Evolutionary conservation across 73 alveolate species (phyloP), one percentile per base, ranked within the genome.

Genomic region (Paramecium caudatum): DNA sequence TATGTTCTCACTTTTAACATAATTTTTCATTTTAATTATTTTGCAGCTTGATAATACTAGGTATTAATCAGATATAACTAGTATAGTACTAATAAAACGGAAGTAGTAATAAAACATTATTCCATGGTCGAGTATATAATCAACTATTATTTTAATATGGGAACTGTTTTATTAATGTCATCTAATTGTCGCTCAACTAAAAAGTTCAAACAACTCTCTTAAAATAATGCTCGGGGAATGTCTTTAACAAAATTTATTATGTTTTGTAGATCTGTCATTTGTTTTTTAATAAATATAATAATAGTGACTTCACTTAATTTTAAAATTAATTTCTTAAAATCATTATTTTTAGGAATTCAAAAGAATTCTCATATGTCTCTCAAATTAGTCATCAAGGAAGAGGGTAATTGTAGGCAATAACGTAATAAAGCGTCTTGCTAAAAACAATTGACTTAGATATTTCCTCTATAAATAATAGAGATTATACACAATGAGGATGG

Each of bases 331-430:
- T n/a, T n/a, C n/a, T n/a, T n/a, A n/a, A n/a, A n/a, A n/a, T n/a
- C n/a, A n/a, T n/a, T n/a, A n/a, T n/a, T n/a, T n/a, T n/a, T n/a
- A n/a, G n/a, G n/a, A n/a, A n/a, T n/a, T n/a, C n/a, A n/a, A n/a
- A n/a, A 65, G 27, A 5, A 65, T 65, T 65, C 83, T 65, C 6
- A 33, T 43, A 65, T 65, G 47, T 65, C 83, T 65, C 16, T 65
- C 83, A 65, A 65, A 65, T 65, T 65, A 36, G 34, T 65, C 83
- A 65, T 65, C 83, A 9, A 65, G 3, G 16, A 65, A 65, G 27
- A 65, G 15, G 9, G 34, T 43, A 33, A 27, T 30, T 30, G 83
- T 25, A 32, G 83, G 83, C 17, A 65, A 32, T 65, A 65, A 33
- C 16, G 17, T 13, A 65, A 65, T 65, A 15, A 65, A 65, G 19